A percentile compares a stretch with the other conserved stretches of the same genome.
phyloP scores from a whole-genome alignment of 2,329 filamentous ascomycete genomes.

The Chaetothyriales sp. region DNA sequence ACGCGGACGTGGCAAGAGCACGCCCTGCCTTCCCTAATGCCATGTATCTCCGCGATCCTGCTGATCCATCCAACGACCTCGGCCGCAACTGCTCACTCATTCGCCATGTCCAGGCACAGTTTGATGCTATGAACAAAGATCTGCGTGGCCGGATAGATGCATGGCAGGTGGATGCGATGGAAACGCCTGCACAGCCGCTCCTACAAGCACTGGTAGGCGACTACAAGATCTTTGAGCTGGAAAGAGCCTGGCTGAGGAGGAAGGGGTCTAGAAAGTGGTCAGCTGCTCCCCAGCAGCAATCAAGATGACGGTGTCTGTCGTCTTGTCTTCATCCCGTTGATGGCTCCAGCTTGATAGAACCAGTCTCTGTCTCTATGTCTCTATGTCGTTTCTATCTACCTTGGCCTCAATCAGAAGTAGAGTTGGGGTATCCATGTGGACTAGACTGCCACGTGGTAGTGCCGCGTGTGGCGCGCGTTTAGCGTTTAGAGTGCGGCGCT shows the following conservation, averaged over 20 bases:
- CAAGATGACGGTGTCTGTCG: neutral
- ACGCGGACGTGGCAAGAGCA: slow-evolving; percentile 3
- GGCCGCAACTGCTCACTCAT: slow-evolving; percentile 22
- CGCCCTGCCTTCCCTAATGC: slow-evolving; percentile 18
- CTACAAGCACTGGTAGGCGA: neutral
- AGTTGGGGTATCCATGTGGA: no score
- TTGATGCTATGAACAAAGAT: neutral
- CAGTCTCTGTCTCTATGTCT: no score
- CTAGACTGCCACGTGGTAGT: neutral
- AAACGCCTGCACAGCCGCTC: neutral
- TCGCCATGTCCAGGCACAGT: slow-evolving; percentile 14
- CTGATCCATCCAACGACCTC: slow-evolving; percentile 42
- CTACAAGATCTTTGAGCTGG: neutral
- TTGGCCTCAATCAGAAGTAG: no score
- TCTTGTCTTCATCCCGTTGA: neutral
- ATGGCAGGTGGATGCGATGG: neutral
- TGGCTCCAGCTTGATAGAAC: no score
- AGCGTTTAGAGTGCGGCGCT: neutral
- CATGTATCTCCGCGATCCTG: slow-evolving; percentile 45
- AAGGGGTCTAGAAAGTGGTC: neutral
- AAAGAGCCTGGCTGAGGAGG: neutral
- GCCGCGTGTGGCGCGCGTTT: no score
- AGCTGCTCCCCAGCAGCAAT: neutral
- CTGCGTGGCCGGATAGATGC: neutral
- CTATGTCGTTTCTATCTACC: no score